A percentile compares a stretch with the other conserved stretches of the same genome.
These are phyloP conservation scores for Onygena corvina DNA, from an alignment of 2,329 filamentous ascomycete species.

Conservation along the genomic window DNA sequence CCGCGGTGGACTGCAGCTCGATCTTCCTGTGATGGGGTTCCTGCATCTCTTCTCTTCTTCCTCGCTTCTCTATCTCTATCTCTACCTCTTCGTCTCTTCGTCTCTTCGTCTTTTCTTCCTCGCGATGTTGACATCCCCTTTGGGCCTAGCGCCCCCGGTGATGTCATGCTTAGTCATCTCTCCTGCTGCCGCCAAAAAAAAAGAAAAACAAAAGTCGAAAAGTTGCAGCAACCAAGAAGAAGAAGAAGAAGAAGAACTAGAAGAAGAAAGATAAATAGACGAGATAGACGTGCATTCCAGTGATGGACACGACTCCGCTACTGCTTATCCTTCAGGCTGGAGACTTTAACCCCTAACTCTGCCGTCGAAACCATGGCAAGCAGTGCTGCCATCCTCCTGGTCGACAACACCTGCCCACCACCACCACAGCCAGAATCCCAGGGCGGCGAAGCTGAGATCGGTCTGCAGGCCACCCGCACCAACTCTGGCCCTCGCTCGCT, in stretches of 20 bases:
- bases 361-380: slow-evolving; percentile 19
- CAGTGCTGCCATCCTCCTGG: slow-evolving; percentile 24
- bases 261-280: too few species aligned
- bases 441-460: slow-evolving; percentile 20
- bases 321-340: slow-evolving; percentile 1
- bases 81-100: not conserved
- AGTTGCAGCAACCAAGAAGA: too few species aligned
- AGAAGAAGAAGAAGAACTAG: too few species aligned
- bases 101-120: not conserved
- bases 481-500: slow-evolving; percentile 15
- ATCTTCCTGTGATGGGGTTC: slow-evolving; percentile 38
- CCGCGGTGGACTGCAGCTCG: slow-evolving; percentile 39
- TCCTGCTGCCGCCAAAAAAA: too few species aligned
- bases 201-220: too few species aligned
- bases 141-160: not conserved
- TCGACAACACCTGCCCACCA: slow-evolving; percentile 30
- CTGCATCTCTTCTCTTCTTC: slow-evolving; percentile 15
- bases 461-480: slow-evolving; percentile 16
- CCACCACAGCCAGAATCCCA: too few species aligned
- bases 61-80: not conserved
- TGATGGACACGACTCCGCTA: slow-evolving; percentile 1
- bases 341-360: not conserved
- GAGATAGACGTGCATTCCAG: too few species aligned
- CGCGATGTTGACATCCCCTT: not conserved
- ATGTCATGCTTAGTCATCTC: slow-evolving; percentile 5